A percentile compares a stretch with the other conserved stretches of the same genome.
phyloP scores from a whole-genome alignment of 2,329 filamentous ascomycete species.

The Penicillium glabrum region DNA sequence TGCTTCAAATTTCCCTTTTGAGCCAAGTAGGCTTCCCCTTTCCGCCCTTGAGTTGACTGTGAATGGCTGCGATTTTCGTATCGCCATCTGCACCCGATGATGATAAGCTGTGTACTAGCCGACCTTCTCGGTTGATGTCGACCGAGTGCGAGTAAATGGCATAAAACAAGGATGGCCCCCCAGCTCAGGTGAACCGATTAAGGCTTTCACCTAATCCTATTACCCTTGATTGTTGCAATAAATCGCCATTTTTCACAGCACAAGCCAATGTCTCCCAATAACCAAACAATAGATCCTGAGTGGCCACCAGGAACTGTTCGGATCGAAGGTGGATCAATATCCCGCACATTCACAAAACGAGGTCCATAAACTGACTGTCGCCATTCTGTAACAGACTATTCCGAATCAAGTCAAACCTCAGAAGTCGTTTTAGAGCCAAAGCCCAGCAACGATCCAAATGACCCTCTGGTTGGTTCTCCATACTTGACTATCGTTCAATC shows the following conservation, averaged over 20 bases:
- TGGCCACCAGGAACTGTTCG: slow-evolving; percentile 22
- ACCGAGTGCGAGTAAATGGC: neutral
- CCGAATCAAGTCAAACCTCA: slow-evolving; percentile 1
- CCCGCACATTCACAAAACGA: neutral
- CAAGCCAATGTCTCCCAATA: neutral
- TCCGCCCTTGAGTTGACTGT: neutral
- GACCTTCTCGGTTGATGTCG: neutral
- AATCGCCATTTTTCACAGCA: neutral
- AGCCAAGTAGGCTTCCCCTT: slow-evolving; percentile 4
- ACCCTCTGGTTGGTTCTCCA: slow-evolving; percentile 22
- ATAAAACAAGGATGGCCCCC: neutral
- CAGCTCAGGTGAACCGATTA: neutral
- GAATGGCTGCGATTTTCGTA: slow-evolving; percentile 5
- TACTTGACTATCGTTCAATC: neutral
- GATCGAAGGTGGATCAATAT: slow-evolving; percentile 15
- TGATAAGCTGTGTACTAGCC: neutral
- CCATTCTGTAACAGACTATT: slow-evolving; percentile 2
- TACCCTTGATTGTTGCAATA: neutral
- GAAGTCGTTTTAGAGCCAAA: slow-evolving; percentile 24
- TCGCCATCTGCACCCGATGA: neutral
- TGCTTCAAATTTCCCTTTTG: slow-evolving; percentile 22
- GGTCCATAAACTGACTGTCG: neutral
- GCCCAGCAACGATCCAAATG: slow-evolving; percentile 27
- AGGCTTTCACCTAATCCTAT: neutral
- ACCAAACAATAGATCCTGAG: slow-evolving; percentile 13